Base-by-base conservation (phyloP, 768 basidiomycete species). In the Phaffia tasmanica region DNA sequence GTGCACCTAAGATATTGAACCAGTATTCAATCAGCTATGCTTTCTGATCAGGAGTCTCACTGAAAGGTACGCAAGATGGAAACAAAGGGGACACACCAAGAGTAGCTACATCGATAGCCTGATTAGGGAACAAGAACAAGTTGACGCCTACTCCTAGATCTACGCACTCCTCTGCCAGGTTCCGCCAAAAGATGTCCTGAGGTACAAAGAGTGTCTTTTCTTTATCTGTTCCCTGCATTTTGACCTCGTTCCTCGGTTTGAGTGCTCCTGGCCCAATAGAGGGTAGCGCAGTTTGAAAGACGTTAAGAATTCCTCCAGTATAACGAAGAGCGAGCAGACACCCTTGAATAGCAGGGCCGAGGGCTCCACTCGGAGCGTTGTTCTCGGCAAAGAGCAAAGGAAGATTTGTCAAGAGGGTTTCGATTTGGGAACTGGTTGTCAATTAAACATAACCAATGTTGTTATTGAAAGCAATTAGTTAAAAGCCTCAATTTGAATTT, bases 121-220 rank as follows among this genome's bases (percentile, higher is more conserved):
- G 83, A 69, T 77, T 81, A 67, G 88, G 88, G 30, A 87, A 87
- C 25, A 97, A 78, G 77, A 95, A 93, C 77, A 91, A 80, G 74
- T 85, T 91, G 66, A 95, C 85, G 1, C 90, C 93, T 30, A 98
- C 83, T 25, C 95, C 95, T 64, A 86, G 84, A 67, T 89, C 86
- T 1, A 87, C 88, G 72, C 88, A 88, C 74, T 92, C 88, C 72
- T 93, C 89, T 9, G 84, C 93, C 8, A 91, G 81, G 7, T 86
- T 83, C 49, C 82, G 81, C 90, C 94, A 99, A 32, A 82, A 79
- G 7, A 83, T 79, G 68, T 85, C 84, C 30, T 67, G 46, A 19
- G 92, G 86, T 18, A 79, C 74, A 73, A 88, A 94, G n/a, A 95
- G 78, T 0, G 80, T 79, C 71, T 82, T 83, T 77, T 99, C 94